A percentile compares a stretch with the other conserved stretches of the same genome.
phyloP scores from a whole-genome alignment of 208 protist genomes.

The Trypanosoma mega region DNA sequence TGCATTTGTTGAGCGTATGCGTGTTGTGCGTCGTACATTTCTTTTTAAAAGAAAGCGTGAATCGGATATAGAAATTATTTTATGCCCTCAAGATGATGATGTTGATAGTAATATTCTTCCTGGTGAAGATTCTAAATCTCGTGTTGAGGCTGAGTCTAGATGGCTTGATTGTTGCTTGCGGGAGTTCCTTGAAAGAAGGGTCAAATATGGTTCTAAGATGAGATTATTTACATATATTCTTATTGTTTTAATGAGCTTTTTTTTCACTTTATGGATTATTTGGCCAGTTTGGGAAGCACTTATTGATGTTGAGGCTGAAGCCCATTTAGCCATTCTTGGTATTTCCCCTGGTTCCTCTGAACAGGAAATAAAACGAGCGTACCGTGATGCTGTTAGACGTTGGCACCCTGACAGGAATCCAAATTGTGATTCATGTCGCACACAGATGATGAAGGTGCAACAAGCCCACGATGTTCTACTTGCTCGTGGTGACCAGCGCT shows the following conservation, averaged over 20 bases:
- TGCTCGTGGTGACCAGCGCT: constrained; percentile 49
- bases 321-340: constrained; percentile 55
- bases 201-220: constrained; percentile 35
- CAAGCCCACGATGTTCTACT: constrained; percentile 80
- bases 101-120: background rate
- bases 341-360: constrained; percentile 36
- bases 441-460: constrained; percentile 61
- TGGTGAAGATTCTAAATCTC: background rate
- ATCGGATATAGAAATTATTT: constrained; percentile 18
- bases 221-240: constrained; percentile 31
- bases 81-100: constrained; percentile 12
- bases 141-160: constrained; percentile 21
- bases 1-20: constrained; percentile 39
- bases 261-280: constrained; percentile 32
- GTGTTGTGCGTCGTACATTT: constrained; percentile 24
- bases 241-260: constrained; percentile 29
- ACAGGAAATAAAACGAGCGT: constrained; percentile 69
- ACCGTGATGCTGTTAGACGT: constrained; percentile 65
- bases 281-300: constrained; percentile 82
- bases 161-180: constrained; percentile 73
- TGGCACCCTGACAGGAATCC: constrained; percentile 88
- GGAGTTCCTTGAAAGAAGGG: constrained; percentile 62
- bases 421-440: constrained; percentile 60
- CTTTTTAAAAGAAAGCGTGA: constrained; percentile 24
- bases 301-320: constrained; percentile 70